These are phyloP conservation scores for Blastomyces gilchristii DNA, from an alignment of 2,329 filamentous ascomycete genomes.

Conservation along the genomic window DNA sequence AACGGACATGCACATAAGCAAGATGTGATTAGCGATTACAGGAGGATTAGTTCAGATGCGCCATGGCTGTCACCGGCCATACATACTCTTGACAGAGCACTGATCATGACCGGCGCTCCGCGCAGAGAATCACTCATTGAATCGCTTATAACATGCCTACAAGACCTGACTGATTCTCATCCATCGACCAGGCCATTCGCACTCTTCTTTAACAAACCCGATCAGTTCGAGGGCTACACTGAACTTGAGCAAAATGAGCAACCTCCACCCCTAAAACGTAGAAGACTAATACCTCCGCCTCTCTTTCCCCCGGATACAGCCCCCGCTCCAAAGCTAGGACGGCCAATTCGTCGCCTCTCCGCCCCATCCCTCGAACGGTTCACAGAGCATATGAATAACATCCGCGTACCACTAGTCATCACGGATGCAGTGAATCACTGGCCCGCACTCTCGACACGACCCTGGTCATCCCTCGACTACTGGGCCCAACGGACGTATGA, in stretches of 20 bases:
- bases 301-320: constrained; percentile 27
- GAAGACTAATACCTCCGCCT: constrained; percentile 21
- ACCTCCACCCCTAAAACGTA: constrained; percentile 21
- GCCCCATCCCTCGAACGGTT: constrained; percentile 50
- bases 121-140: constrained; percentile 41
- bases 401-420: constrained; percentile 56
- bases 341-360: constrained; percentile 32
- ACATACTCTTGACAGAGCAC: constrained; percentile 58
- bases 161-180: constrained; percentile 16
- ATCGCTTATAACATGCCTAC: constrained; percentile 26
- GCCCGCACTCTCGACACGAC: constrained; percentile 59
- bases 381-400: constrained; percentile 46
- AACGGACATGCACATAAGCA: constrained; percentile 12
- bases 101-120: constrained; percentile 63
- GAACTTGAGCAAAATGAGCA: constrained; percentile 5
- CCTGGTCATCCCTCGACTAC: constrained; percentile 67
- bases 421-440: constrained; percentile 55
- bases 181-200: constrained; percentile 7
- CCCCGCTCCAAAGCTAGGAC: constrained; percentile 26
- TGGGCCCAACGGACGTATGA: constrained; percentile 62
- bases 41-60: constrained; percentile 16
- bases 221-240: constrained; percentile 8
- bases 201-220: neutral
- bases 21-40: constrained; percentile 8
- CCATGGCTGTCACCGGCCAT: constrained; percentile 51